These are phyloP conservation scores for Blastobotrys robertii DNA, from an alignment of 805 yeast genomes.

Conservation along the genomic window DNA sequence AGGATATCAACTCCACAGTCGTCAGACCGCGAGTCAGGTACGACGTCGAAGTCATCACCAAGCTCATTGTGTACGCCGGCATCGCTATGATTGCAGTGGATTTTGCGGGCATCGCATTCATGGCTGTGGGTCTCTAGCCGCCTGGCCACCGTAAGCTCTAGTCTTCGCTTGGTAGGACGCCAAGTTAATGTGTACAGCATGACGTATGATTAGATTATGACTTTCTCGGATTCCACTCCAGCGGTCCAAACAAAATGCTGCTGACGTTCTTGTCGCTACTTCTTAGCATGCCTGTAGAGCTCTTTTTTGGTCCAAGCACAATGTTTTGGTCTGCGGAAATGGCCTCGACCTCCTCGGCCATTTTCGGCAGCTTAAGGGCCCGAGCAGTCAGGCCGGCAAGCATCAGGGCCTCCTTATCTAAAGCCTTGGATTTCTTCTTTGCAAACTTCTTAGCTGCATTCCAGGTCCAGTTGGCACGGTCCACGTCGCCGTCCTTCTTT, in stretches of 20 bases:
- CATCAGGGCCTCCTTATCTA: no score
- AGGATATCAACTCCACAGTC: slow-evolving; percentile 19
- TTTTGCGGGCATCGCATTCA: slow-evolving; percentile 13
- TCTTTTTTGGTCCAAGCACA: no score
- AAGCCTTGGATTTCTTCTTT: no score
- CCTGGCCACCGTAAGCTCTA: no score
- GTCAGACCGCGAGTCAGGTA: slow-evolving; percentile 37
- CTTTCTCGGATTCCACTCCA: not conserved
- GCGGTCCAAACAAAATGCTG: no score
- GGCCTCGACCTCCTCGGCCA: no score
- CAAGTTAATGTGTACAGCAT: not conserved
- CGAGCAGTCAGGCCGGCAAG: no score
- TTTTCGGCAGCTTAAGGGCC: no score
- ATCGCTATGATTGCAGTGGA: slow-evolving; percentile 47
- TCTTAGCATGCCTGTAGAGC: no score
- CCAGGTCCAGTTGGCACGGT: slow-evolving; percentile 16
- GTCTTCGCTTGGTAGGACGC: no score
- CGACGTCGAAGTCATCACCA: slow-evolving; percentile 67
- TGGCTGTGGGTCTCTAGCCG: slow-evolving; percentile 1
- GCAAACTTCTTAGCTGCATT: slow-evolving; percentile 4
- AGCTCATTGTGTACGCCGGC: slow-evolving; percentile 76
- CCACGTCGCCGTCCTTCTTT: slow-evolving; percentile 11
- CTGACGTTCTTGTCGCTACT: no score
- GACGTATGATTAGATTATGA: not conserved
- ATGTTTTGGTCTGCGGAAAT: no score